Base-by-base conservation (phyloP, 768 basidiomycete genomes). In the Podaxis sp. region DNA sequence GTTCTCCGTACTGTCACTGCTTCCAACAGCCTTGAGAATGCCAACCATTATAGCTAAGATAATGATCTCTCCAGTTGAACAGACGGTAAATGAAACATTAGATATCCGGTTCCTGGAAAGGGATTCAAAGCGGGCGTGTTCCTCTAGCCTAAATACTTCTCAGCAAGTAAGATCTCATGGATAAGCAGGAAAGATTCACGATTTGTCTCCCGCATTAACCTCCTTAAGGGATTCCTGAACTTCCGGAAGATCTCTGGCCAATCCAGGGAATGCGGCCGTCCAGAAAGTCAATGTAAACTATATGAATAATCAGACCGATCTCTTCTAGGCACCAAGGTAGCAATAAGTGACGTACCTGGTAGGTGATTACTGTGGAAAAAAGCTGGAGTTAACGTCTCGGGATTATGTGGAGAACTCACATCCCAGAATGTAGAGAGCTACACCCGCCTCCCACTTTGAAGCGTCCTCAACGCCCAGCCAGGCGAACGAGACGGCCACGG, bases 231-330 rank as follows among this genome's bases (percentile, higher is more conserved):
- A 89, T 55, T 78, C 71, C 64, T 82, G 79, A n/a, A 92, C 84
- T 67, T 90, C 85, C 0, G 88, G 86, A 28, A 91, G 80, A 70
- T 92, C 83, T 8, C 84, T 80, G 24, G 87, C 87, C 15, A 93
- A 78, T 17, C 88, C 90, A 0, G 90, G 89, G 70, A 93, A 92
- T 12, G 91, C 90, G 12, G 91, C 91, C 0, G 88, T 89, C 90
- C 89, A 93, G 73, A 92, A 93, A 0, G 90, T 92, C 59, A 92
- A 72, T 33, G 87, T 77, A 60, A 88, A 84, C 84, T 89, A 61
- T 54, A 12, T 39, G 9, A 57, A 42, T 42, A 17, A 28, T 60
- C 4, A 57, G 2, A 19, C 13, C 3, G 24, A 51, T 9, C 8
- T 11, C 8, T 9, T 51, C 12, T 51, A 15, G 22, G 19, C 19